Conservation (phyloP, 352 stramenopile genomes). For the Saprolegnia diclina region DNA sequence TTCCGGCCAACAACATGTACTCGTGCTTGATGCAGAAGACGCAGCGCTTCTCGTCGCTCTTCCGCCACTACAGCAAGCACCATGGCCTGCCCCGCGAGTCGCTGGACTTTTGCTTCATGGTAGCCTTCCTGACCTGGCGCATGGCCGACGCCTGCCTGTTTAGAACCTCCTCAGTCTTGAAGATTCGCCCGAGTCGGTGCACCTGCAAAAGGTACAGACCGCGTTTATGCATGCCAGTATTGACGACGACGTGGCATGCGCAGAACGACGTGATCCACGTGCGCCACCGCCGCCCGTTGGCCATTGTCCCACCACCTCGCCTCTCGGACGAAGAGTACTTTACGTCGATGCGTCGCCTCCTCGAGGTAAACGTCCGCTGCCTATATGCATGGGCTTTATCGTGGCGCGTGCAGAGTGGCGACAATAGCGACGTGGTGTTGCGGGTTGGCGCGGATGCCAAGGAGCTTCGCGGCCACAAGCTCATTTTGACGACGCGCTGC, state of each 20-base stretch:
- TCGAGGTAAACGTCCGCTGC: constrained; percentile 34
- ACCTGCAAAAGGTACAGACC: constrained; percentile 64
- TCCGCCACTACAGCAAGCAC: constrained; percentile 98
- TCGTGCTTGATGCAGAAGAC: constrained; percentile 98
- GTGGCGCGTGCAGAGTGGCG: constrained; percentile 39
- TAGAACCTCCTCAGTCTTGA: constrained; percentile 73
- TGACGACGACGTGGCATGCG: background rate
- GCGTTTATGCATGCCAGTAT: background rate
- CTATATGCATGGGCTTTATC: background rate
- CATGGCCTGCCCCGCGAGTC: constrained; percentile 95
- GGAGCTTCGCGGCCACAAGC: constrained; percentile 53
- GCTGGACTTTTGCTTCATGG: constrained; percentile 97
- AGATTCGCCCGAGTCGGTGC: constrained; percentile 77
- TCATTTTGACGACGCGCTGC: constrained; percentile 76
- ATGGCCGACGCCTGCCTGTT: background rate
- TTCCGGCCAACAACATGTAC: constrained; percentile 84
- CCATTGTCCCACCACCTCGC: constrained; percentile 39
- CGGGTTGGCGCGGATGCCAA: constrained; percentile 62
- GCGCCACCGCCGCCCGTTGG: constrained; percentile 41
- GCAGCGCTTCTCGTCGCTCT: constrained; percentile 96
- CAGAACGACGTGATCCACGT: constrained; percentile 86
- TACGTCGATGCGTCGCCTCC: constrained; percentile 63
- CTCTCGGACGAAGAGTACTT: constrained; percentile 74
- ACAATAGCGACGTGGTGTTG: constrained; percentile 62
- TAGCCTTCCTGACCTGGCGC: constrained; percentile 26